Evolutionary conservation across 2,329 filamentous ascomycete species (phyloP).

Genomic region (Whalleya microplaca): DNA sequence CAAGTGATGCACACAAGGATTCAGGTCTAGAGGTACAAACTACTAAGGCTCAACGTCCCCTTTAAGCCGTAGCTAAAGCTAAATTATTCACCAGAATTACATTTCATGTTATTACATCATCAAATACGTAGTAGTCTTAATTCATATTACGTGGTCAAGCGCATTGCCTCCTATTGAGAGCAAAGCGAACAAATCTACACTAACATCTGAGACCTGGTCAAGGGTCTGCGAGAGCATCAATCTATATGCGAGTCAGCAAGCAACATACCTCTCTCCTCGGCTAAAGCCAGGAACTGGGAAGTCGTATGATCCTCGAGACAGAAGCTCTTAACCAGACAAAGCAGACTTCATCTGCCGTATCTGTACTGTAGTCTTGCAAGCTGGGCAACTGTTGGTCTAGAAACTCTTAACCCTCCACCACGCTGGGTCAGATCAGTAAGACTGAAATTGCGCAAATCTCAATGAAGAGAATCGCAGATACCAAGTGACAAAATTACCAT

Average conservation of each 20-base stretch:
- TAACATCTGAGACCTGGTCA: slow-evolving; percentile 21
- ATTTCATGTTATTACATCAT: not conserved
- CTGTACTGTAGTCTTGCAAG: slow-evolving; percentile 7
- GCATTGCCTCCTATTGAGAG: slow-evolving; percentile 30
- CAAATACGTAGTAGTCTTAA: slow-evolving; percentile 7
- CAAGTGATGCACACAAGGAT: slow-evolving; percentile 8
- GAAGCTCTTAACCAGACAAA: slow-evolving; percentile 15
- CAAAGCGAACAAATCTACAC: slow-evolving; percentile 30
- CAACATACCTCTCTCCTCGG: slow-evolving; percentile 26
- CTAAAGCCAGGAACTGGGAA: slow-evolving; percentile 13
- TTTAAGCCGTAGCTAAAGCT: not conserved
- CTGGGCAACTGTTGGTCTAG: slow-evolving; percentile 13
- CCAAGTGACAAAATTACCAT: slow-evolving; percentile 31
- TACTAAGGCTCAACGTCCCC: not conserved
- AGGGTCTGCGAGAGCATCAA: slow-evolving; percentile 27
- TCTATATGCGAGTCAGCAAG: slow-evolving; percentile 35
- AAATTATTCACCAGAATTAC: not conserved
- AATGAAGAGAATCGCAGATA: slow-evolving; percentile 28
- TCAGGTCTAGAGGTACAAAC: not conserved
- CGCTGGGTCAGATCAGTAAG: slow-evolving; percentile 19
- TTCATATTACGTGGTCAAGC: slow-evolving; percentile 31
- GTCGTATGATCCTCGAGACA: slow-evolving; percentile 16
- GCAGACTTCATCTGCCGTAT: slow-evolving; percentile 9
- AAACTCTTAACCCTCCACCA: slow-evolving; percentile 12
- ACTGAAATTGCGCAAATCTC: slow-evolving; percentile 23